Evolutionary conservation across 345 rosid genomes (phyloP).

Genomic region (Geranium rotundifolium): DNA sequence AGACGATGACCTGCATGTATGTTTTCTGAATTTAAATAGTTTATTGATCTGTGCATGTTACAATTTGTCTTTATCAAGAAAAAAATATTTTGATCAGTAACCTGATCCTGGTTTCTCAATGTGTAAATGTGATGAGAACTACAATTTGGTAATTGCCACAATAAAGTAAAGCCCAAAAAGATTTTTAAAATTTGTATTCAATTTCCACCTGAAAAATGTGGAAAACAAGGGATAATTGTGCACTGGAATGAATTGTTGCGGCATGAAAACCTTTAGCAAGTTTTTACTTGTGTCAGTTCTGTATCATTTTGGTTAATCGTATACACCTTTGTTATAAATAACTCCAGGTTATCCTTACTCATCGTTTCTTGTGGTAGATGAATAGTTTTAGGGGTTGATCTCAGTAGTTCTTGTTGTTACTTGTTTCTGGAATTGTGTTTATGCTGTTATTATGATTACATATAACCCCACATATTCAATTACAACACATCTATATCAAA

Average conservation of each 20-base stretch:
- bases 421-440: not conserved
- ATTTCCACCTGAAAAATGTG: no score
- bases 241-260: no score
- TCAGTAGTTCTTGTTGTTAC: not conserved
- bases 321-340: no score
- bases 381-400: not conserved
- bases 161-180: no score
- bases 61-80: not conserved
- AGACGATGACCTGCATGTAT: not conserved
- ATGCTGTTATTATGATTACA: not conserved
- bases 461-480: not conserved
- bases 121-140: not conserved
- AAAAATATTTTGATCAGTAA: not conserved
- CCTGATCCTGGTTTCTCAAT: not conserved
- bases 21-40: not conserved
- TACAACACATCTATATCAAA: not conserved
- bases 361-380: not conserved
- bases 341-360: not conserved
- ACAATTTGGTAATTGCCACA: not conserved
- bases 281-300: no score
- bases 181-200: no score
- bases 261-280: no score
- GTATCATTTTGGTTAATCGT: no score
- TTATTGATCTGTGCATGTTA: not conserved
- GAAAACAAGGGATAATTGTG: no score